Conservation (phyloP, 1,284 basidiomycete genomes). For the Irpex sp. region DNA sequence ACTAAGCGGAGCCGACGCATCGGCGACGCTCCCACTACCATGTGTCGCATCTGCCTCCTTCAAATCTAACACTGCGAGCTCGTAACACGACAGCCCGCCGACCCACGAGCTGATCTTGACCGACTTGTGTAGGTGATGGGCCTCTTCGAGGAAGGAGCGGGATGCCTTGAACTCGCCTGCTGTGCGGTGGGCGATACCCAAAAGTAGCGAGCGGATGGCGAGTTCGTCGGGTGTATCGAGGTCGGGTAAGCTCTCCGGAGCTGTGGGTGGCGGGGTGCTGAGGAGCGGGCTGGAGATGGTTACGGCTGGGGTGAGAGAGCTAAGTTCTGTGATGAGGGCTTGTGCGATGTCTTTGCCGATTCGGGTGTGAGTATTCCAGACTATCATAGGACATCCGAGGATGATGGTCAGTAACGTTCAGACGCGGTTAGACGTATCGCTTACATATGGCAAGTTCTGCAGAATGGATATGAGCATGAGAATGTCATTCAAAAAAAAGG, state of each 20-base stretch:
- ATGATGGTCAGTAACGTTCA: neutral
- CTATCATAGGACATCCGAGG: conserved; percentile 28
- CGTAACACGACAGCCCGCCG: conserved; percentile 59
- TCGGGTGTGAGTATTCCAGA: conserved; percentile 71
- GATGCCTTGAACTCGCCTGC: conserved; percentile 41
- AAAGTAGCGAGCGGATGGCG: conserved; percentile 62
- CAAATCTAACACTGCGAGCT: conserved; percentile 63
- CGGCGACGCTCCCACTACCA: conserved; percentile 12
- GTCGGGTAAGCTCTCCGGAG: conserved; percentile 25
- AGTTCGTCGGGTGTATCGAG: conserved; percentile 69
- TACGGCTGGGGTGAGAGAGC: conserved; percentile 42
- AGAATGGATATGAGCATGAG: neutral
- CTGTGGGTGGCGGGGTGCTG: conserved; percentile 9
- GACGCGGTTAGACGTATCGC: conserved; percentile 18
- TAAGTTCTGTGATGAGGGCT: conserved; percentile 51
- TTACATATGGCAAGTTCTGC: conserved; percentile 59
- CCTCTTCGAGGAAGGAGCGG: conserved; percentile 49
- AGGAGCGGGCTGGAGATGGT: conserved; percentile 34
- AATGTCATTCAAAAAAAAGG: neutral
- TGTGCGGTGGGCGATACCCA: conserved; percentile 65
- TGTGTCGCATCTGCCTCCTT: conserved; percentile 42
- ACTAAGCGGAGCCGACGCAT: conserved; percentile 12
- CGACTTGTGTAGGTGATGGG: conserved; percentile 35
- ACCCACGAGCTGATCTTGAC: conserved; percentile 62
- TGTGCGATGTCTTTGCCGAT: conserved; percentile 48